These are phyloP conservation scores for Floccularia luteovirens DNA, from an alignment of 768 basidiomycete genomes.

Conservation along the genomic window DNA sequence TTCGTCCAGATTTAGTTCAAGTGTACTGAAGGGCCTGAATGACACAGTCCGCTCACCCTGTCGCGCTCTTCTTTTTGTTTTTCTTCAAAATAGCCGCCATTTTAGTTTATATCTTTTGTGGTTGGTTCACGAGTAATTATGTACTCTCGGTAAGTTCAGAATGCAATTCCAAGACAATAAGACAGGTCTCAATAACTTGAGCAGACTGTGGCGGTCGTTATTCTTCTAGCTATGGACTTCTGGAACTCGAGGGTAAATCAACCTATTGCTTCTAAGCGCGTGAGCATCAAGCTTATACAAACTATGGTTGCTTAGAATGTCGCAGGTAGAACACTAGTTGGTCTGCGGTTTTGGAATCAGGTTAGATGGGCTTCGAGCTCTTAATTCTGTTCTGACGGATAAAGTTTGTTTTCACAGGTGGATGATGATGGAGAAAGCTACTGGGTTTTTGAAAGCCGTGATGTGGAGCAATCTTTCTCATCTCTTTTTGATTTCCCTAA, in stretches of 20 bases:
- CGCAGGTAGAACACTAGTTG: slow-evolving; percentile 87
- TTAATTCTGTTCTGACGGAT: slow-evolving; percentile 1
- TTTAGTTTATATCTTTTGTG: slow-evolving; percentile 87
- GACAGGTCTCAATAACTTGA: slow-evolving; percentile 1
- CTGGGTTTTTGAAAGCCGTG: slow-evolving; percentile 98
- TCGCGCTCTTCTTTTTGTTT: slow-evolving; percentile 83
- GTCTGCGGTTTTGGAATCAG: slow-evolving; percentile 97
- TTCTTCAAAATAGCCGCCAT: slow-evolving; percentile 87
- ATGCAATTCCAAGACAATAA: background rate
- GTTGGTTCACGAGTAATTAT: slow-evolving; percentile 84
- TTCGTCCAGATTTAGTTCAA: too few relatives aligned
- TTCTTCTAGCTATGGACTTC: slow-evolving; percentile 94
- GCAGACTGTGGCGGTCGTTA: slow-evolving; percentile 86
- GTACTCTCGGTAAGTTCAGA: slow-evolving; percentile 73
- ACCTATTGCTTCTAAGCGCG: too few relatives aligned
- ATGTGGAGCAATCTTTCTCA: slow-evolving; percentile 45
- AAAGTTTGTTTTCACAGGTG: slow-evolving; percentile 46
- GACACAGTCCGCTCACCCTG: slow-evolving; percentile 75
- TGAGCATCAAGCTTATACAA: slow-evolving; percentile 3
- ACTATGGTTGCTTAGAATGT: slow-evolving; percentile 58
- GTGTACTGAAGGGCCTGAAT: too few relatives aligned
- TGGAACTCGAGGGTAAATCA: slow-evolving; percentile 89
- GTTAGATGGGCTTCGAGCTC: slow-evolving; percentile 19
- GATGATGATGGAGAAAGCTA: slow-evolving; percentile 94
- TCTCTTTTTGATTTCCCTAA: slow-evolving; percentile 2